Evolutionary conservation across 331 rosid genomes (phyloP), one percentile per base, ranked within the genome.

Genomic region (Spiraea crenata): DNA sequence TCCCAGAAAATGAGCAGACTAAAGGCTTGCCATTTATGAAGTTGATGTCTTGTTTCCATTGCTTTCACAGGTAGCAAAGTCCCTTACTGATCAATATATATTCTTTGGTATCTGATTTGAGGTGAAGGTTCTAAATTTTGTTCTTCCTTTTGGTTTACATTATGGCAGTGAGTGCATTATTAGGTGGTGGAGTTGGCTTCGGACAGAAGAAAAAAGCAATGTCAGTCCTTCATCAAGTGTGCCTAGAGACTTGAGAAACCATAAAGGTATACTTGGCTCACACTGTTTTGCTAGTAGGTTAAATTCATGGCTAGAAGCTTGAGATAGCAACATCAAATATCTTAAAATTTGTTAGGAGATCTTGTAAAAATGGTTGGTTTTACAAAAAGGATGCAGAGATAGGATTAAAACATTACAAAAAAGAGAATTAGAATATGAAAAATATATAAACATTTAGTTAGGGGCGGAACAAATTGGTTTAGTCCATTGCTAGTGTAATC

Each of bases 21-120:
- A 77, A 74, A 49, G 80, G 31, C 15, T 76, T 81, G 77, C 93
- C 92, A 54, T 91, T 87, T 69, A 89, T 87, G 96, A 91, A 91
- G 83, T 78, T 91, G 70, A 87, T 89, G 97, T 91, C 97, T 58
- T 91, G 97, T 74, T 89, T 91, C 76, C 97, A 91, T 75, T 92
- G 97, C 78, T 89, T 89, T 72, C 96, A 89, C 84, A 81, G 96
- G 97, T 87, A 54, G 54, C 10, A 11, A 20, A 9, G 9, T 42
- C 57, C 46, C 51, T 45, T 66, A 25, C 31, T 25, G 31, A 0
- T 25, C 31, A 62, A 31, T 51, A 38, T 25, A 9, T 65, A 5
- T 38, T n/a, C 35, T 42, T 7, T 60, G 56, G 59, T 39, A 15
- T 48, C 38, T 66, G 54, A 25, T 51, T 55, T 64, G n/a, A 15